Base-by-base conservation (phyloP, 371 early-diverging fungal genomes). In the Rhizomucor pusillus region DNA sequence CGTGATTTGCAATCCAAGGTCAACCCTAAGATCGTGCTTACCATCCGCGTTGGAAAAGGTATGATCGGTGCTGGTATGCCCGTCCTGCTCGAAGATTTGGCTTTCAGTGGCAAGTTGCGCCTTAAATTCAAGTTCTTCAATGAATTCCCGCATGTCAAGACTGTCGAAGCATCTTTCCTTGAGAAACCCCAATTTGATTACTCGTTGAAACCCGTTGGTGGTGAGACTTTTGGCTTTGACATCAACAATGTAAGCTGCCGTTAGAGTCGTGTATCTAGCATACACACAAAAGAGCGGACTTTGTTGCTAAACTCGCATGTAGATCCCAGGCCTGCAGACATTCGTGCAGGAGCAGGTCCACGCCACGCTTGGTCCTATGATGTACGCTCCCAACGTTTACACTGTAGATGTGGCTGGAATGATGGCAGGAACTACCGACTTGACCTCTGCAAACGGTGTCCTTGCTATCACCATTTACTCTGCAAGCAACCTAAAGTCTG, bases 161-260 rank as follows among this genome's bases (percentile, higher is more conserved):
- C 85, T 0, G 86, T 96, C 9, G 92, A 95, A 60, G 85, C 96
- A 47, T 86, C 87, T 50, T 92, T 99, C 66, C 69, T 95, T 62
- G 92, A 94, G 58, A 79, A 83, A 14, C 99, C 99, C 37, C 65
- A 73, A 6, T 83, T 99, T 52, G 96, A 98, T 72, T 99, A 97
- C 74, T 81, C 83, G n/a, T 85, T 99, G 25, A 89, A 94, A 66
- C 99, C 99, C 3, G 79, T 90, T 71, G 87, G 98, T 74, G 89
- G 88, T 82, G 83, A 98, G 59, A 92, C 90, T 19, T 85, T 87
- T 74, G 87, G 92, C 43, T 83, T 91, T 56, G 92, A 92, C 71
- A 86, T 92, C 65, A 87, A 86, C 36, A 81, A 90, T 60, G 85
- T 86, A 78, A 70, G 75, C 52, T n/a, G 5, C 22, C 9, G 9